Evolutionary conservation across 1,284 basidiomycete species (phyloP), one percentile per base, ranked within the genome.

Genomic region (Apiotrichum brassicae): DNA sequence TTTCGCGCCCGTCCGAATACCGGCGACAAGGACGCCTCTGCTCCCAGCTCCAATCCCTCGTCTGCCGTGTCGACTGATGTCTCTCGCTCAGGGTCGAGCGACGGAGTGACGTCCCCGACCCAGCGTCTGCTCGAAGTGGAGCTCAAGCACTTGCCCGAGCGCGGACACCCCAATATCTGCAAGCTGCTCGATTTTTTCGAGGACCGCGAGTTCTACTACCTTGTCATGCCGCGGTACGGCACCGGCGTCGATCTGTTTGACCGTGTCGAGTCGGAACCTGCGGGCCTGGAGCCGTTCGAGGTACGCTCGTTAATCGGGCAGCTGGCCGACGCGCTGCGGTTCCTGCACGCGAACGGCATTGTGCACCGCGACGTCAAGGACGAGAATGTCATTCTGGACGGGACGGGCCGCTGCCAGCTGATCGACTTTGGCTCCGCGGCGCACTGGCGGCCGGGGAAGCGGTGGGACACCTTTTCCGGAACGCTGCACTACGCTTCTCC

Each of bases 291-390:
- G 0, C 76, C 88, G 0, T 76, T 77, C 58, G 79, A 85, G 52
- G 80, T 93, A 41, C 81, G 91, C 59, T 86, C 82, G 48, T 90
- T 97, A 66, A 79, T 97, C 12, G 90, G 91, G 16, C 94, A 98
- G 72, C 85, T 98, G 30, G 87, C 89, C 24, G 93, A 97, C 71
- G 93, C 91, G 2, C 75, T 97, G 53, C 80, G 79, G 50, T 98
- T 97, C 76, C 76, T 98, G 48, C 94, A 98, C 71, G 79, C 82
- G 19, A 89, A 87, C 64, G 90, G 89, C 50, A 97, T 79, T 82
- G 93, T 98, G 7, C 94, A 98, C 74, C 88, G 94, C 54, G 95
- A 98, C 68, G 84, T 98, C 73, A 98, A 98, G 75, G 94, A 98
- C 65, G 94, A 98, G 73, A 98, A 98, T 68, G 91, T 98, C 33